Percentiles rank a stretch among this genome's conserved stretches.
phyloP scores from a whole-genome alignment of 148 eudicot species.

The Camellia japonica region DNA sequence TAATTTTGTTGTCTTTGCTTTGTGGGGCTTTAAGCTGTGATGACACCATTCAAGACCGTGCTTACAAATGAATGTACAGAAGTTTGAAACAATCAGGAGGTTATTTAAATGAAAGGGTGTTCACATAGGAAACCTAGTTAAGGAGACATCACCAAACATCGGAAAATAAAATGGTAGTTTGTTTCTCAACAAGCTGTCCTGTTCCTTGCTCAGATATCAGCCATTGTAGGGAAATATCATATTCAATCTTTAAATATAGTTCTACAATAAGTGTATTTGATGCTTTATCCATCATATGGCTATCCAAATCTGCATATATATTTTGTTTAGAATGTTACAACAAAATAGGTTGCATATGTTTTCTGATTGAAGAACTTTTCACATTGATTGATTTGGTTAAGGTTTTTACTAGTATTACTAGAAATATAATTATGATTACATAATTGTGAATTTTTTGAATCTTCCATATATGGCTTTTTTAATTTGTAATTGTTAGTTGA shows the following conservation, averaged over 20 bases:
- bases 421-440: not conserved
- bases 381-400: not conserved
- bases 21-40: no score
- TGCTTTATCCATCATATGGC: not conserved
- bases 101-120: no score
- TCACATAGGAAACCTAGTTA: no score
- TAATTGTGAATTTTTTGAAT: not conserved
- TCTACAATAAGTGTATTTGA: not conserved
- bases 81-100: no score
- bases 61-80: no score
- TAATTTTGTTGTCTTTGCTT: no score
- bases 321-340: not conserved
- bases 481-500: constrained; percentile 8
- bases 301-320: not conserved
- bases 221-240: not conserved
- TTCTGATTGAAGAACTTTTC: not conserved
- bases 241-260: not conserved
- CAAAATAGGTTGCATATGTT: not conserved
- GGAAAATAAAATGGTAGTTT: no score
- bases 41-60: no score
- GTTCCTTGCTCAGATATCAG: no score
- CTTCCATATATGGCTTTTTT: not conserved
- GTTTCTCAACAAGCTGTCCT: no score
- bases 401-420: not conserved
- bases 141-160: no score